phyloP scores from a whole-genome alignment of 2,329 filamentous ascomycete genomes.

The Apiospora rasikravindrae region DNA sequence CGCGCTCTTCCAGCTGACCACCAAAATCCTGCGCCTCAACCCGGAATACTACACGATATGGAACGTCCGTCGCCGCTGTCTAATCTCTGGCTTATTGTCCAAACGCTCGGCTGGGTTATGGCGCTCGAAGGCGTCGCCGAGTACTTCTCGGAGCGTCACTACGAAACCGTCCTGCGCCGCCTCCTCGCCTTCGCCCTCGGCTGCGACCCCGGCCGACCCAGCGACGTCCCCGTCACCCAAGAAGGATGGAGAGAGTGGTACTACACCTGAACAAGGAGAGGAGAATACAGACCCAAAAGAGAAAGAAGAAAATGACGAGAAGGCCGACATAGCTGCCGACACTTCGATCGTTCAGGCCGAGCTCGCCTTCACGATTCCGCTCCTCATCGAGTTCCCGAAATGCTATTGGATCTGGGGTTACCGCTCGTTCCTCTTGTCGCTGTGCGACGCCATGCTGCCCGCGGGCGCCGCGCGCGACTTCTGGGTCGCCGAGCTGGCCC shows the following conservation, averaged over 20 bases:
- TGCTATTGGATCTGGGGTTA: conserved; percentile 99
- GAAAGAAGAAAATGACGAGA: conserved; percentile 23
- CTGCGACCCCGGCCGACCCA: conserved; percentile 53
- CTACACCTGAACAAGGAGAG: conserved; percentile 54
- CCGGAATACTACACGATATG: conserved; percentile 91
- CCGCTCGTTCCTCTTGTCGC: conserved; percentile 80
- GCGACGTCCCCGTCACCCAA: conserved; percentile 51
- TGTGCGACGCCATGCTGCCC: conserved; percentile 70
- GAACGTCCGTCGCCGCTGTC: conserved; percentile 81
- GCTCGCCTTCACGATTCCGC: conserved; percentile 79
- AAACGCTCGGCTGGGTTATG: conserved; percentile 49
- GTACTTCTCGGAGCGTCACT: conserved; percentile 58
- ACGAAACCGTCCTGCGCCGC: conserved; percentile 67
- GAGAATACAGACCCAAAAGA: conserved; percentile 36
- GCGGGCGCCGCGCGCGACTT: conserved; percentile 61
- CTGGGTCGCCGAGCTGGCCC: conserved; percentile 83
- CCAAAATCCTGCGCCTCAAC: conserved; percentile 76
- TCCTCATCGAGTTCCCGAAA: conserved; percentile 87
- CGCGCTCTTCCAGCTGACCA: conserved; percentile 69
- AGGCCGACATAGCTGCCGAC: conserved; percentile 30
- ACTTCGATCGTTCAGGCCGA: conserved; percentile 71
- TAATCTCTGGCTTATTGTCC: conserved; percentile 64
- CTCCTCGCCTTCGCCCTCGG: conserved; percentile 60
- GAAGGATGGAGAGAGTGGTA: conserved; percentile 59
- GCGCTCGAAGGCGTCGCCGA: conserved; percentile 61